A percentile compares a stretch with the other conserved stretches of the same genome.
Conservation (phyloP, 2,329 filamentous ascomycete species). For the Sporothrix pseudoabietina region DNA sequence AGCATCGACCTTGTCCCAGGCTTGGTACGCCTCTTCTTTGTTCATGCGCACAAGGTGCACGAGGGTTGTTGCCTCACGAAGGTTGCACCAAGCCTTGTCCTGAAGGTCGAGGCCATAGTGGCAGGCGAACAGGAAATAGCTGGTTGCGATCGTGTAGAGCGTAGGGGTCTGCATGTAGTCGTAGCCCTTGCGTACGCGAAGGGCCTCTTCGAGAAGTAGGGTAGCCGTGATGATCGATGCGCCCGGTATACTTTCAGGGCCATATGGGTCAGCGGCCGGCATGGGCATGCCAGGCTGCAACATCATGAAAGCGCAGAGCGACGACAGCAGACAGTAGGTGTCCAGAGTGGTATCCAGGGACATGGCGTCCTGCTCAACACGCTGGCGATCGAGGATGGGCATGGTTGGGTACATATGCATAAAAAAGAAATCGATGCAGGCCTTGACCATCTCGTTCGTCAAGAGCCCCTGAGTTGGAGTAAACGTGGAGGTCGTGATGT, state of each 20-base stretch:
- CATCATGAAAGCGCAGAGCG: conserved; percentile 69
- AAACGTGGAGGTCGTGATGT: conserved; percentile 48
- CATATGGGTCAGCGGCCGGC: conserved; percentile 55
- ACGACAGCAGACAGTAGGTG: conserved; percentile 64
- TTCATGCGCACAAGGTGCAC: conserved; percentile 62
- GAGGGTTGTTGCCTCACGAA: conserved; percentile 75
- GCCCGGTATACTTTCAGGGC: conserved; percentile 58
- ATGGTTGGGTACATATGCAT: conserved; percentile 65
- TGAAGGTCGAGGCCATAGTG: conserved; percentile 72
- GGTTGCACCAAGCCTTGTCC: conserved; percentile 76
- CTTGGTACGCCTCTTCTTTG: conserved; percentile 64
- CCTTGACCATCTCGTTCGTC: conserved; percentile 64
- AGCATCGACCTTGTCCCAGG: conserved; percentile 61
- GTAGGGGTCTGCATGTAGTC: conserved; percentile 61
- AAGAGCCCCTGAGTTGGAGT: conserved; percentile 63
- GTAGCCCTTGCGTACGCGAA: conserved; percentile 64
- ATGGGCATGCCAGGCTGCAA: conserved; percentile 69
- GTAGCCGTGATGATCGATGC: conserved; percentile 66
- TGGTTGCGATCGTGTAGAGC: conserved; percentile 66
- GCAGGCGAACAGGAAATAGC: conserved; percentile 75
- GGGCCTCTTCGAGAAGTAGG: conserved; percentile 66
- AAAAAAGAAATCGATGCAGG: conserved; percentile 70
- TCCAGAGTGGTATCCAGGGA: conserved; percentile 65
- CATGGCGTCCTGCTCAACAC: conserved; percentile 59
- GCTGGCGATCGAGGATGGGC: conserved; percentile 62